Percentiles rank a stretch among this genome's conserved stretches.
Conservation (phyloP, 108 stramenopile genomes). For the Aurantiochytrium sp. region DNA sequence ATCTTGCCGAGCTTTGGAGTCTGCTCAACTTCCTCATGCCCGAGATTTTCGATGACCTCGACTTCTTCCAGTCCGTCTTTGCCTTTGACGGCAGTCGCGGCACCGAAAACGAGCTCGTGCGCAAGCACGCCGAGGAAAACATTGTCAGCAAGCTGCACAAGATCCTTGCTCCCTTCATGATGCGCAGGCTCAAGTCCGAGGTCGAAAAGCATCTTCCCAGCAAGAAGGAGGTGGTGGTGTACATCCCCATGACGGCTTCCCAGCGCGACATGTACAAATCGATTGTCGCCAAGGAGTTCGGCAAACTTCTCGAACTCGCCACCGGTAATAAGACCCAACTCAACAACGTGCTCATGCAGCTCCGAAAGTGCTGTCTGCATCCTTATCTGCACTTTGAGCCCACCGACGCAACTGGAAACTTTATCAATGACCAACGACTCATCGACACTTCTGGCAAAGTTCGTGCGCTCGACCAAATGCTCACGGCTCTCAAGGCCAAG, state of each 20-base stretch:
- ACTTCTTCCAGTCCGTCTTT: constrained; percentile 93
- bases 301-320: background rate
- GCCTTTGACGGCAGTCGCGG: constrained; percentile 17
- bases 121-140: constrained; percentile 72
- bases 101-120: constrained; percentile 37
- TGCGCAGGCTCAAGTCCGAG: constrained; percentile 79
- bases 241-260: constrained; percentile 70
- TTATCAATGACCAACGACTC: constrained; percentile 52
- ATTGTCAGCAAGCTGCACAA: constrained; percentile 83
- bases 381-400: constrained; percentile 76
- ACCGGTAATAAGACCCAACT: constrained; percentile 35
- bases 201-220: constrained; percentile 75
- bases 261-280: constrained; percentile 78
- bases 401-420: constrained; percentile 64
- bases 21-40: constrained; percentile 98
- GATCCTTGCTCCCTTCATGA: constrained; percentile 78
- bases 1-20: constrained; percentile 88
- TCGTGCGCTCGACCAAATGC: constrained; percentile 79
- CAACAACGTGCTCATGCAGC: constrained; percentile 84
- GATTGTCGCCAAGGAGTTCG: constrained; percentile 23
- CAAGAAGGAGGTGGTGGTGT: constrained; percentile 75
- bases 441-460: constrained; percentile 81
- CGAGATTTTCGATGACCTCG: constrained; percentile 89
- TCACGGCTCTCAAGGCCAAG: constrained; percentile 71
- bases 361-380: constrained; percentile 82